Evolutionary conservation across 2,329 filamentous ascomycete species (phyloP).

Genomic region (Fusarium sp.): DNA sequence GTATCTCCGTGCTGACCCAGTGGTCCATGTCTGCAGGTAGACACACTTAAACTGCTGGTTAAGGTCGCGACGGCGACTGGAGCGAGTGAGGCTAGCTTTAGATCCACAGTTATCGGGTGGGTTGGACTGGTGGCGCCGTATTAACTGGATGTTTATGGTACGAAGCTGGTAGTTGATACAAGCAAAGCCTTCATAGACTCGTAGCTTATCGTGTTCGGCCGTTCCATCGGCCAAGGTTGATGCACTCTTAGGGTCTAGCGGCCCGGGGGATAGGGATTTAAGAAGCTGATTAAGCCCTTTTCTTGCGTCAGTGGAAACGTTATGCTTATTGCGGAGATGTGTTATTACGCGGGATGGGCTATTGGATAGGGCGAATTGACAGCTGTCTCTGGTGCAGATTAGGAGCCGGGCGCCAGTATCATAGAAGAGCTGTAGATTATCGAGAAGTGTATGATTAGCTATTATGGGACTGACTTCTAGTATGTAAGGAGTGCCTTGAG

Average conservation of each 20-base stretch:
- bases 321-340: no score
- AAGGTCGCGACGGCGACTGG: no score
- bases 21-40: no score
- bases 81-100: neutral
- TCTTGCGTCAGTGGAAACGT: neutral
- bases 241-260: neutral
- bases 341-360: no score
- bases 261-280: neutral
- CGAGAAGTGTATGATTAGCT: neutral
- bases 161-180: neutral
- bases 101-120: neutral
- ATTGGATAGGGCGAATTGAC: neutral
- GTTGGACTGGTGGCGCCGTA: neutral
- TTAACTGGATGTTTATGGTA: neutral
- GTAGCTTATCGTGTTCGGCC: neutral
- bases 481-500: neutral
- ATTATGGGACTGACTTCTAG: neutral
- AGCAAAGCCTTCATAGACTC: neutral
- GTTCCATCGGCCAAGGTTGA: neutral
- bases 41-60: no score
- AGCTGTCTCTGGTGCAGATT: neutral
- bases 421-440: no score
- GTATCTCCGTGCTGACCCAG: no score
- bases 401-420: no score
- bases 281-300: neutral